These are phyloP conservation scores for Globisporangium nunn DNA, from an alignment of 352 stramenopile species.

Conservation along the genomic window DNA sequence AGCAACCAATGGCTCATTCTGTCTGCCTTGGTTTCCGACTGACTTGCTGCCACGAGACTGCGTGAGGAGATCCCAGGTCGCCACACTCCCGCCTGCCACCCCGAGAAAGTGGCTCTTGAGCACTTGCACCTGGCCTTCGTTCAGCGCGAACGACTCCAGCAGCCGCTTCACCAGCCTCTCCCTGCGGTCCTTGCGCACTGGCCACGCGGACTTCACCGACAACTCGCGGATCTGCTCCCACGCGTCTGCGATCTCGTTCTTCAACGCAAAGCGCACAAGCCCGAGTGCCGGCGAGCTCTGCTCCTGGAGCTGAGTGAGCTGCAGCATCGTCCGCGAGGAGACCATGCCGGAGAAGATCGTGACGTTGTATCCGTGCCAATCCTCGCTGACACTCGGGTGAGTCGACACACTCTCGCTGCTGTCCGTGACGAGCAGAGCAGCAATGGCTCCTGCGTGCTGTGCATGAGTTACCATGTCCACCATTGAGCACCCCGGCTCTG, in stretches of 20 bases:
- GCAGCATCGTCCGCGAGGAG: conserved; percentile 22
- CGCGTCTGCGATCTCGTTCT: conserved; percentile 39
- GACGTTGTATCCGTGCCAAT: conserved; percentile 66
- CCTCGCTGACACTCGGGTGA: conserved; percentile 29
- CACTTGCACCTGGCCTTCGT: conserved; percentile 18
- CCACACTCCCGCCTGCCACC: conserved; percentile 24
- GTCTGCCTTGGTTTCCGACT: not conserved
- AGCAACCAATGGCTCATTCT: not conserved
- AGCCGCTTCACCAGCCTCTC: conserved; percentile 22
- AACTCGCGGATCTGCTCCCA: conserved; percentile 42
- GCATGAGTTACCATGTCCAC: conserved; percentile 36
- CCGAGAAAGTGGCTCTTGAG: conserved; percentile 39
- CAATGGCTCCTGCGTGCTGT: conserved; percentile 31
- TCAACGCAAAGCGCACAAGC: conserved; percentile 22
- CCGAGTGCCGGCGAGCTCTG: conserved; percentile 1
- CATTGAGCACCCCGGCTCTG: conserved; percentile 20
- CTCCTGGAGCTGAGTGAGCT: conserved; percentile 16
- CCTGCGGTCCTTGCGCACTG: conserved; percentile 31
- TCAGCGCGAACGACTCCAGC: conserved; percentile 11
- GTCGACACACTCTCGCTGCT: conserved; percentile 20
- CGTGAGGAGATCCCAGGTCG: conserved; percentile 29
- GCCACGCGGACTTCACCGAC: conserved; percentile 29
- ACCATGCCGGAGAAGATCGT: conserved; percentile 42
- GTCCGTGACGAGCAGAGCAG: conserved; percentile 25
- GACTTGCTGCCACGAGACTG: conserved; percentile 1